phyloP scores from a whole-genome alignment of 2,329 filamentous ascomycete genomes.

The Didymella glomerata region DNA sequence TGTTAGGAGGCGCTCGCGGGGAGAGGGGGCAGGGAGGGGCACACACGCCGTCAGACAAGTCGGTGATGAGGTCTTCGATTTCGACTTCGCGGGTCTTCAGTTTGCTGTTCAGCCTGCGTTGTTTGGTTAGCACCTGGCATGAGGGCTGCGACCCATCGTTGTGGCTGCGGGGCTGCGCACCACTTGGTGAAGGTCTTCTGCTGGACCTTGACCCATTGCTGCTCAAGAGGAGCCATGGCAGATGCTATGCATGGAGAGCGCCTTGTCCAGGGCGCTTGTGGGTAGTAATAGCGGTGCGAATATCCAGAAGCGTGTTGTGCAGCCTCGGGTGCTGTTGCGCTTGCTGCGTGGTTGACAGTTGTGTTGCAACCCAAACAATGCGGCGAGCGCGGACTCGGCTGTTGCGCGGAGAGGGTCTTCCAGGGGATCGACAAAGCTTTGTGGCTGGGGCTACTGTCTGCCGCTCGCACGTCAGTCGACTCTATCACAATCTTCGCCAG shows the following conservation, averaged over 20 bases:
- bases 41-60: constrained; percentile 92
- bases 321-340: constrained; percentile 22
- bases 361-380: constrained; percentile 44
- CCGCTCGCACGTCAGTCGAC: constrained; percentile 18
- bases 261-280: constrained; percentile 24
- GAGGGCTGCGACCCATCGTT: constrained; percentile 10
- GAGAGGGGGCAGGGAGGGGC: constrained; percentile 24
- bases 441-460: constrained; percentile 23
- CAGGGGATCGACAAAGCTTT: constrained; percentile 20
- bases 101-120: constrained; percentile 90
- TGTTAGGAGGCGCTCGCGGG: constrained; percentile 11
- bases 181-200: constrained; percentile 99
- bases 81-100: constrained; percentile 78
- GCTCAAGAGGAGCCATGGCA: constrained; percentile 61
- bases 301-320: constrained; percentile 18
- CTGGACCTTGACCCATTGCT: constrained; percentile 79
- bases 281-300: constrained; percentile 35
- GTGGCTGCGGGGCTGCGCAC: constrained; percentile 55
- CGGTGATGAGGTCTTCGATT: constrained; percentile 85
- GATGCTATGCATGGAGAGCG: constrained; percentile 41
- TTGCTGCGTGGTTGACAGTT: constrained; percentile 31
- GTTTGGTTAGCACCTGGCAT: constrained; percentile 33
- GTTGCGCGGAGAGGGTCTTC: constrained; percentile 29
- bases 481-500: constrained; percentile 13
- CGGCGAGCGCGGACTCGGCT: constrained; percentile 40